Evolutionary conservation across 495 filamentous ascomycete species (phyloP), one percentile per base, ranked within the genome.

Genomic region (Patellaria atrata): DNA sequence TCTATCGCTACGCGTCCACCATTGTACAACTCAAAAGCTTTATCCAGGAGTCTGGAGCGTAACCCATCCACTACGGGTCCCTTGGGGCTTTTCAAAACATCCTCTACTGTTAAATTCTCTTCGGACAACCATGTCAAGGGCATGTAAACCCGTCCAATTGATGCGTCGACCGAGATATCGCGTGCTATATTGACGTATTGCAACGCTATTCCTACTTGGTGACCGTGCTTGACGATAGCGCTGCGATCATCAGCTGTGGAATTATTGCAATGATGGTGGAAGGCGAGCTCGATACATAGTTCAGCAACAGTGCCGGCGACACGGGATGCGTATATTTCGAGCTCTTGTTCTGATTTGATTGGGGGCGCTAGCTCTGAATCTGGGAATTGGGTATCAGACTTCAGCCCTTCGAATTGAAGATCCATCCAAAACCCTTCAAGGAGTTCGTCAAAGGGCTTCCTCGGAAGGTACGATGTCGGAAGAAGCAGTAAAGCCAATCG

Each of bases 141-240:
- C 3, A 80, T 35, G 45, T 82, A 82, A 4, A 76, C 73, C 4
- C 77, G 63, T 0, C 58, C 57, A 23, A 75, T 71, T 6, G 47
- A 49, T 1, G 76, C 69, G 49, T 80, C 77, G 4, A 70, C 67
- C 6, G 50, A 38, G 14, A 80, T 71, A 41, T 82, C 77, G 5
- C 77, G 70, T 17, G 76, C 70, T 40, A 82, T 77, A 38, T 80
- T 82, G 33, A 79, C 64, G 42, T 72, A 78, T 40, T 82, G 76
- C 19, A 82, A 51, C 12, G 77, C 74, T 26, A 71, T 60, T 0
- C 77, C 77, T 76, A 80, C 80, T 1, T 57, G 59, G 4, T 58
- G 52, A 5, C 70, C 72, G 4, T 71, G 63, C 6, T 51, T 33
- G 2, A 70, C 47, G 4, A 54, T 42, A 19, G 22, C 18, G 28